A percentile compares a stretch with the other conserved stretches of the same genome.
These are phyloP conservation scores for Neurospora africana DNA, from an alignment of 495 filamentous ascomycete genomes.

Conservation along the genomic window DNA sequence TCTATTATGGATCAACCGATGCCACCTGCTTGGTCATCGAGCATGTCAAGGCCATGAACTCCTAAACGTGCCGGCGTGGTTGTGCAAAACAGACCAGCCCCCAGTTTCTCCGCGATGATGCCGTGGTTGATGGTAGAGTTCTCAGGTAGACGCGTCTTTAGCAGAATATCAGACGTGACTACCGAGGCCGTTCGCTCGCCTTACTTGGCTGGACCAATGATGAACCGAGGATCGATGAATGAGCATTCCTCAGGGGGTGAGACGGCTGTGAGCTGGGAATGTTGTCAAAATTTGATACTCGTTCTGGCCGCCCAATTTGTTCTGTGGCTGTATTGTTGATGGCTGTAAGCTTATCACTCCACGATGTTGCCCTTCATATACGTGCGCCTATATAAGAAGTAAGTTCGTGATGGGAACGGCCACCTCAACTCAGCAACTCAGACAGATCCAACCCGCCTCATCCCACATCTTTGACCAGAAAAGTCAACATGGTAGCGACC, in stretches of 20 bases:
- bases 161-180: not conserved
- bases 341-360: not conserved
- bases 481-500: not conserved
- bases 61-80: not conserved
- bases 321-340: not conserved
- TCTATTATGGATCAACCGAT: slow-evolving; percentile 46
- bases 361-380: not conserved
- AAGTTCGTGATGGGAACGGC: not conserved
- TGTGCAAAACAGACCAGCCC: not conserved
- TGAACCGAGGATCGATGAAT: not conserved
- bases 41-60: slow-evolving; percentile 42
- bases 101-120: not conserved
- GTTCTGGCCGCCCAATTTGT: not conserved
- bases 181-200: not conserved
- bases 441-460: not conserved
- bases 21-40: slow-evolving; percentile 48
- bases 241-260: not conserved
- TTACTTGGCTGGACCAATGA: not conserved
- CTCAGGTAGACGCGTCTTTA: not conserved
- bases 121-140: not conserved
- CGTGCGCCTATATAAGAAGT: not conserved
- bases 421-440: not conserved
- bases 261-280: not conserved
- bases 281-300: not conserved
- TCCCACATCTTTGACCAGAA: not conserved